Conservation (phyloP, 1,139 yeast species). For the Blastobotrys proliferans region DNA sequence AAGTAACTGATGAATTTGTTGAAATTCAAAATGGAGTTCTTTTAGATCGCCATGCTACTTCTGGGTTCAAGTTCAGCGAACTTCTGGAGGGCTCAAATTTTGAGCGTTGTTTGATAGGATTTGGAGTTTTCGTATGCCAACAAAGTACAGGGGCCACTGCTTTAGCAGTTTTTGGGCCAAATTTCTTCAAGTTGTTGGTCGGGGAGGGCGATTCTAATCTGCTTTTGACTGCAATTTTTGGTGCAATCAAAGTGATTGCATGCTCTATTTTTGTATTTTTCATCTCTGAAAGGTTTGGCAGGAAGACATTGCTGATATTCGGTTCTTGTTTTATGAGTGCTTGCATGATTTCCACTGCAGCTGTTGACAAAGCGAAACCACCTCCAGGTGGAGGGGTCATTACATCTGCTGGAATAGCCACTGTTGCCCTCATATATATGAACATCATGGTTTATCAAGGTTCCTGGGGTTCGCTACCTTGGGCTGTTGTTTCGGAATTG, state of each 20-base stretch:
- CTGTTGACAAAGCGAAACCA: constrained; percentile 8
- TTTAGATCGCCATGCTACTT: constrained; percentile 4
- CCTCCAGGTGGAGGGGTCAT: constrained; percentile 16
- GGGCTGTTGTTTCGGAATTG: constrained; percentile 10
- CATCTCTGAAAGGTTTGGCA: constrained; percentile 12
- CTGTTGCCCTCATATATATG: constrained; percentile 8
- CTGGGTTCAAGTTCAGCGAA: constrained; percentile 7
- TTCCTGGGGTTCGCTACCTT: constrained; percentile 10
- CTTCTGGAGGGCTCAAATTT: constrained; percentile 5
- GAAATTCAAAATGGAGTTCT: constrained; percentile 10
- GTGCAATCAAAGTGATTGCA: constrained; percentile 21
- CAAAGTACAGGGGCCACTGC: constrained; percentile 71
- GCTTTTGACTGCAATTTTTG: constrained; percentile 26
- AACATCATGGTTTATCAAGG: constrained; percentile 10
- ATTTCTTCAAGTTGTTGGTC: constrained; percentile 51
- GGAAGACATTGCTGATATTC: constrained; percentile 5
- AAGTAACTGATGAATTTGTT: constrained; percentile 7
- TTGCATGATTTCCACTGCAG: constrained; percentile 12
- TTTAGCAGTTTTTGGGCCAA: constrained; percentile 64
- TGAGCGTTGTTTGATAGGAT: constrained; percentile 16
- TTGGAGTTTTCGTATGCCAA: constrained; percentile 47
- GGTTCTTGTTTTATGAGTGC: constrained; percentile 12
- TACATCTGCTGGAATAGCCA: constrained; percentile 9
- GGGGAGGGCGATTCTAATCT: constrained; percentile 40
- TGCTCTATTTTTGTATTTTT: constrained; percentile 9